phyloP scores from a whole-genome alignment of 352 stramenopile species.

The Phytopythium helicoides region DNA sequence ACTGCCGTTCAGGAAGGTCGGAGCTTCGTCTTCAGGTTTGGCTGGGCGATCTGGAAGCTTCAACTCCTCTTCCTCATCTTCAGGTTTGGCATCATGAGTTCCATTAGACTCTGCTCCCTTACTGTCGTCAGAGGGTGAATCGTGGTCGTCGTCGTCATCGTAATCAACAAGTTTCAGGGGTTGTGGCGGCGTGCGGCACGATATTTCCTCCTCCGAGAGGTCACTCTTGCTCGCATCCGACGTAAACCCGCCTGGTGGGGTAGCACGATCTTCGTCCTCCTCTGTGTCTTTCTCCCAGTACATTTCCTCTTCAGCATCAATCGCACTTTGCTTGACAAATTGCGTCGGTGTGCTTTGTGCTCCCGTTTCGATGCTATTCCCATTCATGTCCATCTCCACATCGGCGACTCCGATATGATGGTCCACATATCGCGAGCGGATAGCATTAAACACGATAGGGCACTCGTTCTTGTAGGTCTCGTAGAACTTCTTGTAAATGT shows the following conservation, averaged over 20 bases:
- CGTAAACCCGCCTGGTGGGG: conserved; percentile 26
- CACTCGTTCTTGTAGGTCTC: conserved; percentile 66
- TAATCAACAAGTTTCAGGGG: conserved; percentile 72
- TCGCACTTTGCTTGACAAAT: conserved; percentile 49
- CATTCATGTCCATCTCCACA: conserved; percentile 8
- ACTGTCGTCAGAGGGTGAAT: conserved; percentile 3
- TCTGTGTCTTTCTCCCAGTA: conserved; percentile 81
- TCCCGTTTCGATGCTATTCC: conserved; percentile 7
- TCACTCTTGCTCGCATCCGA: conserved; percentile 34
- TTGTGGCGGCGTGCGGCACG: conserved; percentile 35
- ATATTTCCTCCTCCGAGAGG: conserved; percentile 49
- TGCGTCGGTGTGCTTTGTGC: conserved; percentile 34
- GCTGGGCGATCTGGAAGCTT: conserved; percentile 56
- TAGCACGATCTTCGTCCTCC: neutral
- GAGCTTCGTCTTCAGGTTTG: conserved; percentile 49
- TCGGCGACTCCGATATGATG: conserved; percentile 35
- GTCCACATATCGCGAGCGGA: conserved; percentile 46
- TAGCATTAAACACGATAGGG: conserved; percentile 72
- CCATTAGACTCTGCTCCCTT: neutral
- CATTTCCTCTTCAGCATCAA: conserved; percentile 74
- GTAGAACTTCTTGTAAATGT: conserved; percentile 83
- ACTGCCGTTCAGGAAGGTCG: conserved; percentile 49
- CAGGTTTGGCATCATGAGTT: neutral
- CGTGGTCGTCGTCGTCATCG: conserved; percentile 61
- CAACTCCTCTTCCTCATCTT: conserved; percentile 47